A percentile compares a stretch with the other conserved stretches of the same genome.
These are phyloP conservation scores for Albophoma yamanashiensis DNA, from an alignment of 2,329 filamentous ascomycete species.

Conservation along the genomic window DNA sequence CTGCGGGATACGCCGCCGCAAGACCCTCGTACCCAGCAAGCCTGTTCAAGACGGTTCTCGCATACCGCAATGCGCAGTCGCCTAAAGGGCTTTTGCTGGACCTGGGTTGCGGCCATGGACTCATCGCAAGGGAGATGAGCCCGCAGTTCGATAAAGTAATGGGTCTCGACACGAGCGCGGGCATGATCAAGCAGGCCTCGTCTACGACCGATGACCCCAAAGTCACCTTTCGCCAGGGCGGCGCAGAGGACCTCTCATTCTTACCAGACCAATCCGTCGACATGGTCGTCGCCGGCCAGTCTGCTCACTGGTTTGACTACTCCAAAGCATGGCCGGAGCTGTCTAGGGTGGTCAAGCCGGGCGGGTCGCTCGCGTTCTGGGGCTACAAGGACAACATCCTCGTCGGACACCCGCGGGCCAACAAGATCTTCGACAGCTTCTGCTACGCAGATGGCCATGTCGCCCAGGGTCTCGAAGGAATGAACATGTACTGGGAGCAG, in stretches of 20 bases:
- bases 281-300: constrained; percentile 39
- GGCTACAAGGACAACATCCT: constrained; percentile 56
- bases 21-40: constrained; percentile 46
- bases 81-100: constrained; percentile 33
- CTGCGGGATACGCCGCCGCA: constrained; percentile 47
- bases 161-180: constrained; percentile 45
- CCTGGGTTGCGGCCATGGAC: constrained; percentile 53
- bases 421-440: constrained; percentile 41
- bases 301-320: constrained; percentile 59
- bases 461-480: constrained; percentile 29
- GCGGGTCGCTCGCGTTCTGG: constrained; percentile 54
- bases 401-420: constrained; percentile 39
- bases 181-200: constrained; percentile 44
- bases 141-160: constrained; percentile 38
- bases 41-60: constrained; percentile 42
- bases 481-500: constrained; percentile 52
- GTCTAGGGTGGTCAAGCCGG: constrained; percentile 37
- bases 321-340: constrained; percentile 42
- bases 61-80: constrained; percentile 35
- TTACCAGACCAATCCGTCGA: constrained; percentile 40
- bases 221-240: constrained; percentile 36
- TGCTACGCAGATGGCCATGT: constrained; percentile 40
- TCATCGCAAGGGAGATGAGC: constrained; percentile 42
- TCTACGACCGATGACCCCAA: constrained; percentile 28
- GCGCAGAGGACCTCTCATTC: constrained; percentile 43